Percentiles rank a stretch among this genome's conserved stretches.
These are phyloP conservation scores for Penicillium canescens DNA, from an alignment of 495 filamentous ascomycete genomes.

Conservation along the genomic window DNA sequence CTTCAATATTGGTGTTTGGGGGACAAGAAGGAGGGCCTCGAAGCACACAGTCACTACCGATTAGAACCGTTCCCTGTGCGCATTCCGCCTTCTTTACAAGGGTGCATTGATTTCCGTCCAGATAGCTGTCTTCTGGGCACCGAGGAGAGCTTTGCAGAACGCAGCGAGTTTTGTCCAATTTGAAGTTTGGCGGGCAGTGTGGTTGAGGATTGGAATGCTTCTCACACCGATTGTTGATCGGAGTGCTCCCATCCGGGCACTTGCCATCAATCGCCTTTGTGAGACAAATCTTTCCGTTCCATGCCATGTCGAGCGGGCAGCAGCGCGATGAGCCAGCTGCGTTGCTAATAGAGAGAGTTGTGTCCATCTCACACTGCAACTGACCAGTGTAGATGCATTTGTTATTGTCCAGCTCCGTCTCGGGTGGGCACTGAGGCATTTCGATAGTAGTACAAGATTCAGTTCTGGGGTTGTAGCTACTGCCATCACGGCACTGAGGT, in stretches of 20 bases:
- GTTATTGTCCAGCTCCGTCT: no score
- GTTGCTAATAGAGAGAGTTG: not conserved
- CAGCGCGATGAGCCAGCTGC: not conserved
- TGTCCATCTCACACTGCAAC: not conserved
- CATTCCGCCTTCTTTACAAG: not conserved
- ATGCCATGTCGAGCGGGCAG: constrained; percentile 1
- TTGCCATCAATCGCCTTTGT: not conserved
- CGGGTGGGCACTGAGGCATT: no score
- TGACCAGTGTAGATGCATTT: not conserved
- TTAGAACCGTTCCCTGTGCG: not conserved
- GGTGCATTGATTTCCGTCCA: not conserved
- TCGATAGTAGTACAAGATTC: no score
- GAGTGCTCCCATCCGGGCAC: constrained; percentile 3
- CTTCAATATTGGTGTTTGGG: not conserved
- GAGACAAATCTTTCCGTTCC: constrained; percentile 3
- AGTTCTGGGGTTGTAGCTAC: no score
- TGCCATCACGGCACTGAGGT: no score
- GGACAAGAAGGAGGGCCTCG: constrained; percentile 1
- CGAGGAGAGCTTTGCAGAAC: not conserved
- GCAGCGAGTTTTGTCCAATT: constrained; percentile 3
- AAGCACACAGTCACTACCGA: constrained; percentile 4
- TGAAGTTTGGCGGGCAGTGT: constrained; percentile 3
- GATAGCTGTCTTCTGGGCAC: constrained; percentile 2
- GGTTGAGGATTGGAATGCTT: constrained; percentile 5
- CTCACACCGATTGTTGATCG: constrained; percentile 4